Base-by-base conservation (phyloP, 1,139 yeast genomes). In the Kluyveromyces marxianus region DNA sequence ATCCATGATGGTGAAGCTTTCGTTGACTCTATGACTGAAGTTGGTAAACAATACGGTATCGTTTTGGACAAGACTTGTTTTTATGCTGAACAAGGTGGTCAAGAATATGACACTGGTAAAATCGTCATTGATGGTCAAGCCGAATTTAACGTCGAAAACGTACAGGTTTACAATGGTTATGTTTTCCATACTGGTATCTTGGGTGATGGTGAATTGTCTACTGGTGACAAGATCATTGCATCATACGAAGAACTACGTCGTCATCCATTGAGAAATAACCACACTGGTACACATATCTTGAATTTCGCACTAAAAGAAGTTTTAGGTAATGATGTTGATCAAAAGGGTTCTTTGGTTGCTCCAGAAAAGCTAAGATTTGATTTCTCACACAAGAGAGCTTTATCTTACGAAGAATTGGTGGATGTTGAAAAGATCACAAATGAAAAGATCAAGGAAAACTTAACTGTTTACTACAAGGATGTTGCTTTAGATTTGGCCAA, bases 71-170 rank as follows among this genome's bases (percentile, higher is more conserved):
- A 79, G 67, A 86, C 97, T 33, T 94, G 95, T 63, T 88, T 92
- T 70, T 92, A 92, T 63, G 97, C 98, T 44, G 99, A 92, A 70
- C 95, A 87, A 70, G 99, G 99, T 79, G 99, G 99, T 62, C 99
- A 92, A 74, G 97, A 88, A 68, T 84, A 77, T 63, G 99, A 92
- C 65, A 85, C 95, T 39, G 99, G 99, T 69, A 85, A 79, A 67
- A 74, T 92, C 54, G 92, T 89, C 44, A 80, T 88, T 59, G 97
- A 89, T 61, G 97, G 95, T 44, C 71, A 71, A 56, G 74, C 89
- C 48, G 97, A 90, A 66, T 92, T 92, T 67, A 80, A 79, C 50
- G 97, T 92, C 50, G 83, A 83, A 54, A 89, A 92, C 60, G 97
- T 89, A 44, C 98, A 94, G 71, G 75, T 75, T 42, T 92, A 89